Evolutionary conservation across 208 protist genomes (phyloP), one percentile per base, ranked within the genome.

Genomic region (Wallacemonas sp.): DNA sequence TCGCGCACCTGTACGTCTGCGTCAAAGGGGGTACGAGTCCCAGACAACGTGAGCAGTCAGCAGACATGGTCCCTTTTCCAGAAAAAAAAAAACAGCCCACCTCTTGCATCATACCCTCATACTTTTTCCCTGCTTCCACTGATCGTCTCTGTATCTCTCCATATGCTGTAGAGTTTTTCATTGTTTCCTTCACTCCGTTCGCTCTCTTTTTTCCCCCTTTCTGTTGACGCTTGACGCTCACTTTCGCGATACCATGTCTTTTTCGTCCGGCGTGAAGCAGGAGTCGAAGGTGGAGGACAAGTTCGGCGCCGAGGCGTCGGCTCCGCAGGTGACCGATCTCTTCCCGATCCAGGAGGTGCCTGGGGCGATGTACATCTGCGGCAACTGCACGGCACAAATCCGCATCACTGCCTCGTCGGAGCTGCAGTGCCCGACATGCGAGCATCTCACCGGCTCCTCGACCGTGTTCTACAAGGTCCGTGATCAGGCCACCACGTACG

Each of bases 391-490:
- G 1, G 64, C 77, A 14, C 67, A 81, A 28, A 77, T 96, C 12
- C 76, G 68, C 22, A 66, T 96, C 22, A 81, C 76, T 23, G 67
- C 72, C 20, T 70, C 67, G 25, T 85, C 79, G 3, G 68, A 76
- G 11, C 72, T 96, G 29, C 74, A 87, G 79, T 96, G 91, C 55
- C 82, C 91, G 3, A 77, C 76, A 44, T 96, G 91, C 74, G 81
- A 86, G 14, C 81, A 91, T 42, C 67, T 86, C 26, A 93, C 87
- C 1, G 91, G 91, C 2, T 91, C 86, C 12, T 94, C 87, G n/a
- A 89, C 77, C 5, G 87, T 96, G 1, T 96, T 96, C 63, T 96
- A 96, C 70, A 96, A 96, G 70, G 57, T 94, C n/a, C 87, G 91
- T 36, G 89, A 76, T 31, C 77, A 91, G 55, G 64, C 87, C 11